phyloP scores from a whole-genome alignment of 2,329 filamentous ascomycete genomes.

The Zelopaecilomyces penicillatus region DNA sequence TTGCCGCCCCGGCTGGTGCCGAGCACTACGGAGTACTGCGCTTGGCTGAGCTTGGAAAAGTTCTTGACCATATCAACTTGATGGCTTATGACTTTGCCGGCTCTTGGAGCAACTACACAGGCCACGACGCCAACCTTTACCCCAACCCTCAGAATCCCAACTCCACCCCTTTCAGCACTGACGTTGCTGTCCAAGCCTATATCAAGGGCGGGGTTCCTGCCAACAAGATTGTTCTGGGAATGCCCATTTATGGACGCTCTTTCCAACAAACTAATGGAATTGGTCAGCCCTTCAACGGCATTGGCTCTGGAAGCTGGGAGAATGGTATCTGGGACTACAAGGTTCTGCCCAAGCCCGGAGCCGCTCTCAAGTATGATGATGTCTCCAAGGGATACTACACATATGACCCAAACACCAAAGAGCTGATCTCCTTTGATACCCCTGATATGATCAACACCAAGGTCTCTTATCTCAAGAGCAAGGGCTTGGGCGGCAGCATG shows the following conservation, averaged over 20 bases:
- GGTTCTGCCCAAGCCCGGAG: conserved; percentile 55
- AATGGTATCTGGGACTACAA: conserved; percentile 75
- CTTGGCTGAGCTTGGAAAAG: conserved; percentile 36
- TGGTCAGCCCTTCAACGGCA: conserved; percentile 53
- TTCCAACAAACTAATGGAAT: conserved; percentile 47
- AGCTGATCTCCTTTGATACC: conserved; percentile 67
- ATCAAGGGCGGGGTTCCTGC: conserved; percentile 51
- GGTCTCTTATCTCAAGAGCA: conserved; percentile 53
- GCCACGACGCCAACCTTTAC: conserved; percentile 67
- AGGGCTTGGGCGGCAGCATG: conserved; percentile 66
- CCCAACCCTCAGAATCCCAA: conserved; percentile 41
- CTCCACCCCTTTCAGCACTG: conserved; percentile 62
- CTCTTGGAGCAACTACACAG: conserved; percentile 56
- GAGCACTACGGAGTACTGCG: conserved; percentile 40
- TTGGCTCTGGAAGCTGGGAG: conserved; percentile 65
- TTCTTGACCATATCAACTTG: conserved; percentile 52
- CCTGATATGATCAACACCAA: conserved; percentile 53
- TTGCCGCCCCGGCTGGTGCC: conserved; percentile 43
- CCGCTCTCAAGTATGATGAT: conserved; percentile 48
- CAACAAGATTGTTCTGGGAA: conserved; percentile 64
- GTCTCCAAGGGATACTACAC: conserved; percentile 58
- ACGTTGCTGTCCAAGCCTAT: conserved; percentile 59
- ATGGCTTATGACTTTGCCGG: conserved; percentile 75
- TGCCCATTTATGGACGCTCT: conserved; percentile 49
- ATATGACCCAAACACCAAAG: conserved; percentile 51